These are phyloP conservation scores for Aspergillus udagawae DNA, from an alignment of 2,329 filamentous ascomycete species.

Conservation along the genomic window DNA sequence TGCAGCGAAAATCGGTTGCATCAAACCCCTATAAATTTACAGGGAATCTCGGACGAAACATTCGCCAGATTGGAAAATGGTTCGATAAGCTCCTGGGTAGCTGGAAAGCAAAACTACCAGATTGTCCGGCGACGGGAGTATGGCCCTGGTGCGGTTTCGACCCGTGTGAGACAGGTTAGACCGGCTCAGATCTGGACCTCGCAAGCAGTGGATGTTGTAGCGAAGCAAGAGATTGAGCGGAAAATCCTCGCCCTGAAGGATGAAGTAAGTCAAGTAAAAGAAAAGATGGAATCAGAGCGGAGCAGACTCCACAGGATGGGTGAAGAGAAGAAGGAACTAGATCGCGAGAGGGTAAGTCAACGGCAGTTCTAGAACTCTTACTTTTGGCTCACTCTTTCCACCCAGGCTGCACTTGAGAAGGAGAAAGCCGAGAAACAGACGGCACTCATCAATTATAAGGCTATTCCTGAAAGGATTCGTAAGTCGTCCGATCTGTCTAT, in stretches of 20 bases:
- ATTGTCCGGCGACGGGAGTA: conserved; percentile 75
- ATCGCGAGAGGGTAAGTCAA: conserved; percentile 42
- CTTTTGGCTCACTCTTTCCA: conserved; percentile 10
- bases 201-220: conserved; percentile 61
- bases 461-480: conserved; percentile 69
- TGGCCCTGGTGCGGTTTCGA: conserved; percentile 68
- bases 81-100: conserved; percentile 65
- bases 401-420: conserved; percentile 33
- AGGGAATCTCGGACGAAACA: conserved; percentile 62
- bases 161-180: conserved; percentile 58
- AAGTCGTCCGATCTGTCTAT: conserved; percentile 30
- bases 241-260: conserved; percentile 43
- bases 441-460: conserved; percentile 60
- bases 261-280: conserved; percentile 34
- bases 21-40: conserved; percentile 60
- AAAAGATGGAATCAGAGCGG: conserved; percentile 28
- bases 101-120: conserved; percentile 60
- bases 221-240: conserved; percentile 58
- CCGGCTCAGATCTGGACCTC: conserved; percentile 70
- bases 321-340: conserved; percentile 19
- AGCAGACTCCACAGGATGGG: conserved; percentile 18
- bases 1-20: conserved; percentile 70
- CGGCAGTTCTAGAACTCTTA: not conserved
- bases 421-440: conserved; percentile 68
- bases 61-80: conserved; percentile 61